Evolutionary conservation across 306 rosid species (phyloP).

Genomic region (Cajanus cajan): DNA sequence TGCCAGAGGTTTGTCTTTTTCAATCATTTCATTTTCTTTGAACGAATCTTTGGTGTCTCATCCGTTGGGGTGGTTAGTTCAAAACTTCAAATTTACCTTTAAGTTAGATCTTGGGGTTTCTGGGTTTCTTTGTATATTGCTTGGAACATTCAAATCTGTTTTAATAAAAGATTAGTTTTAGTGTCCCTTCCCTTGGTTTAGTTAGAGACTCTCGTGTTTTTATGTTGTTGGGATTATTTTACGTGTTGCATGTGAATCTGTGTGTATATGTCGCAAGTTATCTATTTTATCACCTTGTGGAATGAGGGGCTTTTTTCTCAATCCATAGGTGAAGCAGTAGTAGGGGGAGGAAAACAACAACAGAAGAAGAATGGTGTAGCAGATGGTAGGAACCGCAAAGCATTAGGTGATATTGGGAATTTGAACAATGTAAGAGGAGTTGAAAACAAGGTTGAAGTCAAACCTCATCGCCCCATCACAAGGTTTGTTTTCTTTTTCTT

Average conservation of each 20-base stretch:
- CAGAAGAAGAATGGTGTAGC: slow-evolving; percentile 54
- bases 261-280: neutral
- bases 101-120: too few relatives aligned
- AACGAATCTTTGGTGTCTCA: neutral
- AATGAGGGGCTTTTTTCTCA: neutral
- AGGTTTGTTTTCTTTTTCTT: slow-evolving; percentile 50
- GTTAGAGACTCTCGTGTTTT: neutral
- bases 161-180: too few relatives aligned
- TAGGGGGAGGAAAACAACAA: slow-evolving; percentile 49
- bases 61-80: neutral
- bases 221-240: neutral
- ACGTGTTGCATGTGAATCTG: neutral
- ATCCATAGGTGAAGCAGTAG: slow-evolving; percentile 52
- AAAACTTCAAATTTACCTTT: neutral
- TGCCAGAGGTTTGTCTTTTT: neutral
- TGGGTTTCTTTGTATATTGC: too few relatives aligned
- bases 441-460: slow-evolving; percentile 66
- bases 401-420: slow-evolving; percentile 78
- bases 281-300: neutral
- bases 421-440: slow-evolving; percentile 42
- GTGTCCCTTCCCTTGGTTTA: neutral
- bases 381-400: slow-evolving; percentile 55
- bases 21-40: neutral
- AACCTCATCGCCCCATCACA: slow-evolving; percentile 83
- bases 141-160: too few relatives aligned